Conservation (phyloP, 2,329 filamentous ascomycete species). For the Pseudohalonectria lignicola region DNA sequence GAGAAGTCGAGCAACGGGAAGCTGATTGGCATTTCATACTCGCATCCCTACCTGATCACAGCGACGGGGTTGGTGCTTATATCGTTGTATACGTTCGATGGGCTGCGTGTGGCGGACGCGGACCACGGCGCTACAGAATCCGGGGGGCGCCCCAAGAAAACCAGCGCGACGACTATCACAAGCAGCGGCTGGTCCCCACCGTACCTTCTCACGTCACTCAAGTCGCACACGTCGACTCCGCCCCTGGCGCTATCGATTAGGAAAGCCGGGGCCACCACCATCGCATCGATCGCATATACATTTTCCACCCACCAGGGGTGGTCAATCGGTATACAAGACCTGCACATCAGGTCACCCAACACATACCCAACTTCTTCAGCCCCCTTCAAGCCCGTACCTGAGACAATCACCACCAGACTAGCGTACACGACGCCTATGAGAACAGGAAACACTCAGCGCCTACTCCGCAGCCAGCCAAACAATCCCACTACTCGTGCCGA, state of each 20-base stretch:
- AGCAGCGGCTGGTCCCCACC: slow-evolving; percentile 24
- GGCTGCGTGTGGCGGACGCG: slow-evolving; percentile 9
- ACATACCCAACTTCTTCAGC: slow-evolving; percentile 2
- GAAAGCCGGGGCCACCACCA: slow-evolving; percentile 48
- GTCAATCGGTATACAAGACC: slow-evolving; percentile 86
- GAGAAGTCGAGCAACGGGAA: slow-evolving; percentile 51
- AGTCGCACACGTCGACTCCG: slow-evolving; percentile 66
- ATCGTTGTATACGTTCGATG: slow-evolving; percentile 61
- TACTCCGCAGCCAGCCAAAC: background rate
- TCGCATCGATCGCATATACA: slow-evolving; percentile 82
- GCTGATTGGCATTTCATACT: slow-evolving; percentile 60
- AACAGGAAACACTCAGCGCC: slow-evolving; percentile 2
- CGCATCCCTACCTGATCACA: slow-evolving; percentile 66
- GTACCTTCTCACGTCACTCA: slow-evolving; percentile 62
- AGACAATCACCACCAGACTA: slow-evolving; percentile 25
- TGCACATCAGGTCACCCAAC: slow-evolving; percentile 43
- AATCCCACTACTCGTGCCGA: background rate
- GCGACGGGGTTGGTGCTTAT: slow-evolving; percentile 66
- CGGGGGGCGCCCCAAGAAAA: no score
- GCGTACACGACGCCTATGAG: slow-evolving; percentile 25
- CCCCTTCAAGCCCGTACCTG: slow-evolving; percentile 10
- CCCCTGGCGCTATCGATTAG: slow-evolving; percentile 78
- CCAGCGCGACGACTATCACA: background rate
- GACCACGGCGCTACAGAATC: slow-evolving; percentile 3
- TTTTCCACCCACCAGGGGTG: slow-evolving; percentile 70